Evolutionary conservation across 805 yeast genomes (phyloP).

Genomic region (Kodamaea nitidulidarum): DNA sequence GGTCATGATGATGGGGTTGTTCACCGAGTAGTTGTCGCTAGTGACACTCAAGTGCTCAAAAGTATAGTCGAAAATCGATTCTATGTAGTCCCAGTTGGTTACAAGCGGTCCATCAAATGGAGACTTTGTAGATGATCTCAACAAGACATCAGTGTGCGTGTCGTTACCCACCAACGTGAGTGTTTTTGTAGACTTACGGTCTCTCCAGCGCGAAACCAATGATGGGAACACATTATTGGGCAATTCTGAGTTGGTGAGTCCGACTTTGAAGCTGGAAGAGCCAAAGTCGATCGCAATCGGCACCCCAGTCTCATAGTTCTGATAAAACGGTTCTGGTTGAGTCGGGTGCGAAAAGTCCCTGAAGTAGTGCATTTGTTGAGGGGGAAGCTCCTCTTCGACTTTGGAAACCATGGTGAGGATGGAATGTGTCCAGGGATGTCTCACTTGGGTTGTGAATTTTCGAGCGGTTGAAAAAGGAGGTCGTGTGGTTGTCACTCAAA

Average conservation of each 20-base stretch:
- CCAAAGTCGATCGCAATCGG: conserved; percentile 94
- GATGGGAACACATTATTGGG: conserved; percentile 71
- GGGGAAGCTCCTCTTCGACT: conserved; percentile 28
- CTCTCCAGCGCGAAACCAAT: conserved; percentile 69
- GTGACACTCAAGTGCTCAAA: conserved; percentile 73
- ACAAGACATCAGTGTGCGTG: conserved; percentile 62
- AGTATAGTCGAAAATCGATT: conserved; percentile 76
- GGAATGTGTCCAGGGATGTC: too few relatives aligned
- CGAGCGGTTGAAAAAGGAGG: too few relatives aligned
- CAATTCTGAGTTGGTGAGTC: conserved; percentile 42
- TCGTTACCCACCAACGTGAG: conserved; percentile 83
- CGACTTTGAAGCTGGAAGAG: conserved; percentile 54
- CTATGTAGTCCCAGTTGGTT: conserved; percentile 91
- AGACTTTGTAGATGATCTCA: conserved; percentile 62
- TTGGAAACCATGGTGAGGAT: conserved; percentile 7
- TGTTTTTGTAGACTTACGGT: conserved; percentile 59
- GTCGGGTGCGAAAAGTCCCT: conserved; percentile 38
- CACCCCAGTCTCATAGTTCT: conserved; percentile 46
- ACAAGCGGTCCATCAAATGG: conserved; percentile 87
- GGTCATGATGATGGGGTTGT: conserved; percentile 76
- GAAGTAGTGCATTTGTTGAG: conserved; percentile 40
- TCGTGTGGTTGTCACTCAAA: conserved; percentile 1
- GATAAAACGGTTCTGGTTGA: conserved; percentile 44
- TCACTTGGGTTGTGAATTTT: conserved; percentile 1
- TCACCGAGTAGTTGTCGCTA: conserved; percentile 44